These are phyloP conservation scores for Claviceps arundinis DNA, from an alignment of 2,329 filamentous ascomycete species.

Conservation along the genomic window DNA sequence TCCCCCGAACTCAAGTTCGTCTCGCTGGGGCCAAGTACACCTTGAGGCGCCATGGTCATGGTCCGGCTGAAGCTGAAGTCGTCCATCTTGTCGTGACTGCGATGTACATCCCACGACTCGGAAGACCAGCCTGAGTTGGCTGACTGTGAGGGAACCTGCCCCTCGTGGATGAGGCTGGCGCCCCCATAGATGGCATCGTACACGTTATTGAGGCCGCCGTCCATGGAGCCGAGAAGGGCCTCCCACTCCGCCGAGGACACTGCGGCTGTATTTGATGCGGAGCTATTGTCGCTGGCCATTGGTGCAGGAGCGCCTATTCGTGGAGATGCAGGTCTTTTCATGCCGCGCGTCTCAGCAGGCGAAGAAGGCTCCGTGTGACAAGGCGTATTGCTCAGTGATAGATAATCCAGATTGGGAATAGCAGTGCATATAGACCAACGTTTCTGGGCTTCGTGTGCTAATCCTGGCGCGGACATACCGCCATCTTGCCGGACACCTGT, in stretches of 20 bases:
- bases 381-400: conserved; percentile 35
- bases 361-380: conserved; percentile 36
- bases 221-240: conserved; percentile 63
- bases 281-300: conserved; percentile 7
- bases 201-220: conserved; percentile 69
- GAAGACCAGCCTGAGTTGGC: conserved; percentile 38
- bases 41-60: conserved; percentile 30
- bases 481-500: conserved; percentile 27
- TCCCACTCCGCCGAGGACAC: conserved; percentile 68
- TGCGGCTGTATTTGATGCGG: conserved; percentile 21
- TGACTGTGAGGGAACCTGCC: conserved; percentile 28
- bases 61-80: conserved; percentile 32
- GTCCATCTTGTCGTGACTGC: conserved; percentile 35
- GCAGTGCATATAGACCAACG: conserved; percentile 6
- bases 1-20: conserved; percentile 45
- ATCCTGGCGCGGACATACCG: conserved; percentile 32
- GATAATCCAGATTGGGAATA: conserved; percentile 43
- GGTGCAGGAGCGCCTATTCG: neutral
- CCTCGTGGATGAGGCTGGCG: conserved; percentile 33
- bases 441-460: conserved; percentile 23
- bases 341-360: conserved; percentile 27
- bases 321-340: conserved; percentile 16
- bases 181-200: conserved; percentile 73
- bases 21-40: conserved; percentile 42
- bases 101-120: conserved; percentile 41